These are phyloP conservation scores for Amauroascus verrucosus DNA, from an alignment of 2,329 filamentous ascomycete genomes.

Conservation along the genomic window DNA sequence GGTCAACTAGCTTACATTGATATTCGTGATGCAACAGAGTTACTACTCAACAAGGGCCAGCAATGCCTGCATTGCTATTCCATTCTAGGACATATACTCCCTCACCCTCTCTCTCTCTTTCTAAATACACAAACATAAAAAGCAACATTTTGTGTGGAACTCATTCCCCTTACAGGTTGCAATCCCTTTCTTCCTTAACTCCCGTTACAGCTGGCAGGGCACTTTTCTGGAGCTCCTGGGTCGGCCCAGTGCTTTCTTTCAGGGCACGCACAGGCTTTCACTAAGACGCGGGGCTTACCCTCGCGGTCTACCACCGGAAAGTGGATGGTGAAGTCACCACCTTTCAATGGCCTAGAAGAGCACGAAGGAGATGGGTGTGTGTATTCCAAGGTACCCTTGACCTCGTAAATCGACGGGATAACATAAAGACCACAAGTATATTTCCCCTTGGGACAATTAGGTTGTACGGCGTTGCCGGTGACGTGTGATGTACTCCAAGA, in stretches of 20 bases:
- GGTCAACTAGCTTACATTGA: no score
- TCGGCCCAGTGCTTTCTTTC: background rate
- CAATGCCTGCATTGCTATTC: no score
- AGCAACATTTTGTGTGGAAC: no score
- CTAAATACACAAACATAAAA: no score
- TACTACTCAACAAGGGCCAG: no score
- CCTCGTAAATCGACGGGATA: background rate
- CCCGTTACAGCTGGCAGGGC: background rate
- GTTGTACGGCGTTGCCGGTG: background rate
- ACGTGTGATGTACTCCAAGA: background rate
- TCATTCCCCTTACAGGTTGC: no score
- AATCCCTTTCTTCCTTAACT: background rate
- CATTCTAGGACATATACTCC: no score
- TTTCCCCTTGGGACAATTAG: background rate
- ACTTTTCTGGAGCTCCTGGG: background rate
- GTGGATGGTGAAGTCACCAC: background rate
- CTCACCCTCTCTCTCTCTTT: no score
- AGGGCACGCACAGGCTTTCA: background rate
- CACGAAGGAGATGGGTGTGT: no score
- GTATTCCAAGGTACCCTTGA: background rate
- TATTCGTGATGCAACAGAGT: no score
- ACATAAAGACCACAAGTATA: background rate
- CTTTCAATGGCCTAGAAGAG: background rate
- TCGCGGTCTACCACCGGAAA: background rate
- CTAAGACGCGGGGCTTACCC: background rate